Evolutionary conservation across 2,329 filamentous ascomycete genomes (phyloP).

Genomic region (Neonectria faginata): DNA sequence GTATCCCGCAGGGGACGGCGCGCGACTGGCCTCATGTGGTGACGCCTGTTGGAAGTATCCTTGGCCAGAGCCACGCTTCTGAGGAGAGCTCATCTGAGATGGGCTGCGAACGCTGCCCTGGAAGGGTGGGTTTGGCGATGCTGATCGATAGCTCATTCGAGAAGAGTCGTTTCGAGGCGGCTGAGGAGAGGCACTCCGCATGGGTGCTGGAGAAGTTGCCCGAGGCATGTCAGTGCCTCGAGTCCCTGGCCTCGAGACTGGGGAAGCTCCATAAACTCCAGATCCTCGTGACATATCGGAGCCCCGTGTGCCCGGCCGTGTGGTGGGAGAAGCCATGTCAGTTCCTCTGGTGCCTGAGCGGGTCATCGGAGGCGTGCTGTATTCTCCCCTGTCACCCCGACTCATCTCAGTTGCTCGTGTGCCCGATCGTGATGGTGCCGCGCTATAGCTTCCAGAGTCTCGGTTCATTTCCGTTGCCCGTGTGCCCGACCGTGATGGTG

Average conservation of each 20-base stretch:
- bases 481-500: conserved; percentile 41
- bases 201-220: conserved; percentile 75
- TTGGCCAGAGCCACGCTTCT: conserved; percentile 62
- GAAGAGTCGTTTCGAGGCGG: conserved; percentile 63
- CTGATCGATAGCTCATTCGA: conserved; percentile 59
- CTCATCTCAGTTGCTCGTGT: conserved; percentile 40
- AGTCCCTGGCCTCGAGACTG: conserved; percentile 67
- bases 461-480: conserved; percentile 36
- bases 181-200: conserved; percentile 72
- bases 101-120: conserved; percentile 52
- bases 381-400: conserved; percentile 27
- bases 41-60: conserved; percentile 65
- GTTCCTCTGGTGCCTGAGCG: conserved; percentile 42
- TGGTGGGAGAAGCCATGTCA: conserved; percentile 53
- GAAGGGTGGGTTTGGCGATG: conserved; percentile 73
- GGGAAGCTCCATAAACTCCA: conserved; percentile 48
- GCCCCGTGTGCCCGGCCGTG: conserved; percentile 56
- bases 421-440: conserved; percentile 41
- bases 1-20: conserved; percentile 62
- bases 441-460: conserved; percentile 32
- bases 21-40: conserved; percentile 60
- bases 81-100: conserved; percentile 55
- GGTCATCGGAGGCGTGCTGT: conserved; percentile 33
- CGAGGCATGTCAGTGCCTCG: conserved; percentile 70
- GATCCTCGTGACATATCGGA: conserved; percentile 45